Conservation (phyloP, 139 green algal genomes). For the Auxenochlorella pyrenoidosa region DNA sequence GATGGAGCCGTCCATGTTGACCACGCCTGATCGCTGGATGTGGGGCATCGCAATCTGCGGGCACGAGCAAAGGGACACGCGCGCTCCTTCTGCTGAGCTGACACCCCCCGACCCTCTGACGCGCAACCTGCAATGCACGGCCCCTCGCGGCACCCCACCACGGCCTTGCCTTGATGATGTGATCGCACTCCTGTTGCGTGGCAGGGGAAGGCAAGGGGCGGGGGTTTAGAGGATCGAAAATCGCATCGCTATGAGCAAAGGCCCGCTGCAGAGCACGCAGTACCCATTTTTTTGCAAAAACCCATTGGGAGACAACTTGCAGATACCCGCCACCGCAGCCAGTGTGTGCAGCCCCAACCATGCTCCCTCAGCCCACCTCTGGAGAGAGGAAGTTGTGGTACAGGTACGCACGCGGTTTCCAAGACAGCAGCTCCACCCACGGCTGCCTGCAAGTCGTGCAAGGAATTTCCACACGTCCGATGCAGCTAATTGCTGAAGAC, state of each 20-base stretch:
- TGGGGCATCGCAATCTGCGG: conserved; percentile 34
- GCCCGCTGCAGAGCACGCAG: too few relatives aligned
- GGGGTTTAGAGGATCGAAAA: too few relatives aligned
- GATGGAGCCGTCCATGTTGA: conserved; percentile 53
- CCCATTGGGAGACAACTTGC: conserved; percentile 1
- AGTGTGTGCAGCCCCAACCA: too few relatives aligned
- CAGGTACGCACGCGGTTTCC: conserved; percentile 55
- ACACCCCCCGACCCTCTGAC: background rate
- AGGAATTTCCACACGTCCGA: too few relatives aligned
- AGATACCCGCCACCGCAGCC: too few relatives aligned
- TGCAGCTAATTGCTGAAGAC: too few relatives aligned
- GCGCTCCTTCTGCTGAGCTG: background rate
- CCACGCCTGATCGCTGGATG: conserved; percentile 60
- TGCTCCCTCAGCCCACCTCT: background rate
- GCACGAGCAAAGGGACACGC: background rate
- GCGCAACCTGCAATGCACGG: too few relatives aligned
- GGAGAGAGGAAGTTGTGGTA: conserved; percentile 43
- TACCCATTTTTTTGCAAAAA: too few relatives aligned
- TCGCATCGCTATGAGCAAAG: too few relatives aligned
- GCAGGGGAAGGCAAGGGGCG: background rate
- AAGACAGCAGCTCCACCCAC: conserved; percentile 53
- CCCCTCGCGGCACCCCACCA: too few relatives aligned
- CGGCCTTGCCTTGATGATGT: conserved; percentile 47
- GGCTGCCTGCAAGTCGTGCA: background rate
- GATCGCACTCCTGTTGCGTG: conserved; percentile 46